Evolutionary conservation across 2,329 filamentous ascomycete species (phyloP).

Genomic region (Xylariaceae sp.): DNA sequence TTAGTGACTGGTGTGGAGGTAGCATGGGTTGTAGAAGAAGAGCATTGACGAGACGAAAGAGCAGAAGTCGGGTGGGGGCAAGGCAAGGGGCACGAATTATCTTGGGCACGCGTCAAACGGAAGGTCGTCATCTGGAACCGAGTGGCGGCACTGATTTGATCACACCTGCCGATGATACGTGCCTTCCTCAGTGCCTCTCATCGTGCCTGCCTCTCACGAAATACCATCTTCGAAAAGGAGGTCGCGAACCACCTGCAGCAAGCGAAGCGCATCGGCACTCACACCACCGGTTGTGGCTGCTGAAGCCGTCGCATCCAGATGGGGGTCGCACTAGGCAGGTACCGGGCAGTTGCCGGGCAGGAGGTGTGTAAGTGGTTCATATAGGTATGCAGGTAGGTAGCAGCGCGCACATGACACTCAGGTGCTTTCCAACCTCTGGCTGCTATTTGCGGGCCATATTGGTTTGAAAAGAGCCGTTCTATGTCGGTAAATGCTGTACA

Average conservation of each 20-base stretch:
- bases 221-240: neutral
- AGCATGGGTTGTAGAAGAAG: neutral
- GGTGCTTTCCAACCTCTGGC: neutral
- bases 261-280: neutral
- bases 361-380: too few species aligned
- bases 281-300: neutral
- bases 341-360: too few species aligned
- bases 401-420: too few species aligned
- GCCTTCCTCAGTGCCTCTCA: neutral
- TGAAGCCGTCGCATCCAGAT: slow-evolving; percentile 2
- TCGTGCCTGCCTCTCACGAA: neutral
- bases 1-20: too few species aligned
- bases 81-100: too few species aligned
- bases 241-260: neutral
- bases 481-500: too few species aligned
- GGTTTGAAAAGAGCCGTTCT: too few species aligned
- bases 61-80: neutral
- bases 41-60: neutral
- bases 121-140: too few species aligned
- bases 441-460: neutral
- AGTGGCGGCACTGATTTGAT: neutral
- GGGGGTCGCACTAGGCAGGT: neutral
- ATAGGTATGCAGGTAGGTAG: too few species aligned
- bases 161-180: neutral
- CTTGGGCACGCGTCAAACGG: too few species aligned